Evolutionary conservation across 495 filamentous ascomycete genomes (phyloP).

Genomic region (Lasiosphaeria miniovina): DNA sequence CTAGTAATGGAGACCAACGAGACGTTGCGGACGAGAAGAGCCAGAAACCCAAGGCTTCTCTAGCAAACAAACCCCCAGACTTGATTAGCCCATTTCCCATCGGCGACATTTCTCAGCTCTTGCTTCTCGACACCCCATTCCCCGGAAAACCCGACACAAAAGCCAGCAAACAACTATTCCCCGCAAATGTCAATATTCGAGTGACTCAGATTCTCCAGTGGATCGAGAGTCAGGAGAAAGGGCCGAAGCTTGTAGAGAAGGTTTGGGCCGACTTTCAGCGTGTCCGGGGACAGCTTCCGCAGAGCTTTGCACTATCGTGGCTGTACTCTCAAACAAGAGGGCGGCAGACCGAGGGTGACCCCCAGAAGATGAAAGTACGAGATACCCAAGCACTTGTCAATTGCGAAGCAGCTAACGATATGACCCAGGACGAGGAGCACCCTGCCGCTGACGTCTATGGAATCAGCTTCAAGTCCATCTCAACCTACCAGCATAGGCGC

Average conservation of each 20-base stretch:
- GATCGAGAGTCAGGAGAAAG: slow-evolving; percentile 12
- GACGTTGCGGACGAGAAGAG: background rate
- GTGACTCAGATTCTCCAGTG: slow-evolving; percentile 12
- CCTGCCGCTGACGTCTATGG: background rate
- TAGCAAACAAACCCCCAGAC: background rate
- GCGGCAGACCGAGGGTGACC: background rate
- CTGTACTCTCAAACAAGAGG: slow-evolving; percentile 8
- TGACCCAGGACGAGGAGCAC: background rate
- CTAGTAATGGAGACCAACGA: no score
- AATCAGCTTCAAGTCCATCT: slow-evolving; percentile 9
- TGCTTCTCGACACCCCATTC: slow-evolving; percentile 16
- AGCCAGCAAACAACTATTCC: slow-evolving; percentile 1
- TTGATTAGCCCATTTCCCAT: background rate
- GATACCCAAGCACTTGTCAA: background rate
- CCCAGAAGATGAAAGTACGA: background rate
- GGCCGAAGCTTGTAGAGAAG: slow-evolving; percentile 5
- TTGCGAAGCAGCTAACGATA: background rate
- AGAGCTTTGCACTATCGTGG: slow-evolving; percentile 7
- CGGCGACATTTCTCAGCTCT: slow-evolving; percentile 5
- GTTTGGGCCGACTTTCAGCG: slow-evolving; percentile 2
- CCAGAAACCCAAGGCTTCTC: background rate
- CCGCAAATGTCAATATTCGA: slow-evolving; percentile 13
- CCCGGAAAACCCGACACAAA: background rate
- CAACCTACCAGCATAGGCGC: slow-evolving; percentile 7
- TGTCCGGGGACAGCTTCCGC: no score